Evolutionary conservation across 1,139 yeast genomes (phyloP), one percentile per base, ranked within the genome.

Genomic region (Eremothecium gossypii): DNA sequence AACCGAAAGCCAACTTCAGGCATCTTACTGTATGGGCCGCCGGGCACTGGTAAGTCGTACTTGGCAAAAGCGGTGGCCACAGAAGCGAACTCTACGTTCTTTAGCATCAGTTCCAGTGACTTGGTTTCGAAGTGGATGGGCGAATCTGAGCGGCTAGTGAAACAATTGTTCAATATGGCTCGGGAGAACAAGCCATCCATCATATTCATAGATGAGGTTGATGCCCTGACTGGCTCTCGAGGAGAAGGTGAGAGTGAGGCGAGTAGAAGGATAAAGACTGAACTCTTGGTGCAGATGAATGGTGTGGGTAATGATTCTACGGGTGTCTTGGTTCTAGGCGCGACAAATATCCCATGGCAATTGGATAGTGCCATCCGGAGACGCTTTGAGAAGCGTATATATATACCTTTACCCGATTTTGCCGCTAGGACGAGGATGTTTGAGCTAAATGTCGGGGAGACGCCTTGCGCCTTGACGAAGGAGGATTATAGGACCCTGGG

Each of bases 61-160:
- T 69, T 93, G 46, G 98, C 98, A 11, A 91, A 91, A 59, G 98
- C 98, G 0, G 97, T 91, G 4, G 99, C 99, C 26, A 91, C 98
- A 0, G 99, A 91, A 60, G 96, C 98, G 41, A 87, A 89, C 58
- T 84, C 96, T 0, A 91, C 98, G 0, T 91, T 91, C 55, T 93
- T 91, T 64, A 84, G 96, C 4, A 95, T 91, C 2, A 83, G 95
- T 12, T 86, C 96, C 0, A 83, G 95, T 8, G 97, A 91, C 62
- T 73, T 91, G 56, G 96, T 93, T 4, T 82, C 95, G 50, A 93
- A 91, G 63, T 91, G 97, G 97, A 89, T 91, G 97, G 99, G 99
- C 53, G 98, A 91, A 61, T 79, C 91, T 27, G 97, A 91, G 65
- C 77, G 96, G 66, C 75, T 91, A 47, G 98, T 91, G 28, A 89